A percentile compares a stretch with the other conserved stretches of the same genome.
These are phyloP conservation scores for Quercus tomentella DNA, from an alignment of 331 rosid genomes.

Conservation along the genomic window DNA sequence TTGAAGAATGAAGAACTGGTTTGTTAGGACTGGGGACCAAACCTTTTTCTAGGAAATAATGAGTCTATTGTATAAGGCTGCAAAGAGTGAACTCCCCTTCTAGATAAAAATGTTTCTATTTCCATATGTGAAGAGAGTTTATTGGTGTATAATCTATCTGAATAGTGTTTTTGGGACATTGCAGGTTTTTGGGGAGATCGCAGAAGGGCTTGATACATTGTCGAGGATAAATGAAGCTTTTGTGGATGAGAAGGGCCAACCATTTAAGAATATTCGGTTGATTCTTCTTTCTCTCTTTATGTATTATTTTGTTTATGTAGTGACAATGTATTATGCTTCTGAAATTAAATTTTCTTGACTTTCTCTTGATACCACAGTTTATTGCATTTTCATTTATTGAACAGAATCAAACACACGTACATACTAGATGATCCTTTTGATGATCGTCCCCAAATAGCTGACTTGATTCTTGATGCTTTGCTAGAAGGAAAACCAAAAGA, in stretches of 20 bases:
- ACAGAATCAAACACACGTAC: slow-evolving; percentile 87
- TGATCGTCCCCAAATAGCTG: slow-evolving; percentile 69
- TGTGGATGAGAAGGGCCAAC: slow-evolving; percentile 75
- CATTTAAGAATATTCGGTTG: slow-evolving; percentile 81
- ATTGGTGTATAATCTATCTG: background rate
- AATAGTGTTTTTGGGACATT: background rate
- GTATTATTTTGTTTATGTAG: background rate
- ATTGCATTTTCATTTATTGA: slow-evolving; percentile 16
- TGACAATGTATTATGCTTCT: background rate
- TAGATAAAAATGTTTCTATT: background rate
- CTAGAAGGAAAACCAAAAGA: slow-evolving; percentile 91
- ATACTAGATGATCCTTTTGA: slow-evolving; percentile 92
- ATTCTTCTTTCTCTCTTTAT: slow-evolving; percentile 5
- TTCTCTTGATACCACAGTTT: slow-evolving; percentile 2
- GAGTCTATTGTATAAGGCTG: background rate
- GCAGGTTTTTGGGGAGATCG: slow-evolving; percentile 88
- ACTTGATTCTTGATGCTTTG: slow-evolving; percentile 69
- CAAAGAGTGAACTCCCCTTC: background rate
- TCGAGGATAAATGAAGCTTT: slow-evolving; percentile 92
- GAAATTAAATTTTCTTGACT: background rate
- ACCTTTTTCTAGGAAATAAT: background rate
- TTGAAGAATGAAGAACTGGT: background rate
- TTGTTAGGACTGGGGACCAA: too few species aligned
- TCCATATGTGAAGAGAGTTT: background rate
- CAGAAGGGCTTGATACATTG: slow-evolving; percentile 84